These are phyloP conservation scores for Aspergillus nanangensis DNA, from an alignment of 495 filamentous ascomycete genomes.

Conservation along the genomic window DNA sequence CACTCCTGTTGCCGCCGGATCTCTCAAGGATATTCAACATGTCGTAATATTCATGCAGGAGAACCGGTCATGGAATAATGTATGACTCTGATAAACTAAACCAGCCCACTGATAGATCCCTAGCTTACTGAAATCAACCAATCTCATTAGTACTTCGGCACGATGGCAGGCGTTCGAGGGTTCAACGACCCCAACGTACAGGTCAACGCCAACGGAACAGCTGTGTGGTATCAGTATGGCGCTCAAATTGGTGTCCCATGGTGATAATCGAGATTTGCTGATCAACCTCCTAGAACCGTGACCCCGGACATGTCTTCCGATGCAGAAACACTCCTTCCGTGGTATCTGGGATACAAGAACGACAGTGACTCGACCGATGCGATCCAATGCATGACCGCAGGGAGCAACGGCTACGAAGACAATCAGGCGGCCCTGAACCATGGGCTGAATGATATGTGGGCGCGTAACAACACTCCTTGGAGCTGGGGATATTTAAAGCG, in stretches of 20 bases:
- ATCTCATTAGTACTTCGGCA: constrained; percentile 44
- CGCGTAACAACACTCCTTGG: constrained; percentile 48
- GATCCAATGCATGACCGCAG: constrained; percentile 52
- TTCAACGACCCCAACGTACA: constrained; percentile 56
- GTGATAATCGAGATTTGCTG: background rate
- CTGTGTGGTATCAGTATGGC: constrained; percentile 47
- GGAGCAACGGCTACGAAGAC: constrained; percentile 44
- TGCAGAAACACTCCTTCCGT: constrained; percentile 43
- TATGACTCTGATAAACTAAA: constrained; percentile 11
- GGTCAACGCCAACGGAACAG: constrained; percentile 36
- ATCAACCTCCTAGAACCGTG: constrained; percentile 13
- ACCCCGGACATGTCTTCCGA: constrained; percentile 18
- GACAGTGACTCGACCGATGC: constrained; percentile 37
- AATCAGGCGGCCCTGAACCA: constrained; percentile 49
- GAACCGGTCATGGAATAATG: constrained; percentile 37
- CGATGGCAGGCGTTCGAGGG: constrained; percentile 52
- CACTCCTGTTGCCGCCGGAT: constrained; percentile 28
- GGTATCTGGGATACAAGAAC: constrained; percentile 49
- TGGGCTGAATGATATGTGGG: constrained; percentile 50
- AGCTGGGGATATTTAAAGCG: constrained; percentile 48
- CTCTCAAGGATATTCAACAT: constrained; percentile 50
- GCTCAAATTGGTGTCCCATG: background rate
- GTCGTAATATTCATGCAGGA: constrained; percentile 59
- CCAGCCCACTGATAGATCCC: too few relatives aligned
- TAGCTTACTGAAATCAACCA: too few relatives aligned